Conservation (phyloP, 257 asterid genomes). For the Lycium ferocissimum region DNA sequence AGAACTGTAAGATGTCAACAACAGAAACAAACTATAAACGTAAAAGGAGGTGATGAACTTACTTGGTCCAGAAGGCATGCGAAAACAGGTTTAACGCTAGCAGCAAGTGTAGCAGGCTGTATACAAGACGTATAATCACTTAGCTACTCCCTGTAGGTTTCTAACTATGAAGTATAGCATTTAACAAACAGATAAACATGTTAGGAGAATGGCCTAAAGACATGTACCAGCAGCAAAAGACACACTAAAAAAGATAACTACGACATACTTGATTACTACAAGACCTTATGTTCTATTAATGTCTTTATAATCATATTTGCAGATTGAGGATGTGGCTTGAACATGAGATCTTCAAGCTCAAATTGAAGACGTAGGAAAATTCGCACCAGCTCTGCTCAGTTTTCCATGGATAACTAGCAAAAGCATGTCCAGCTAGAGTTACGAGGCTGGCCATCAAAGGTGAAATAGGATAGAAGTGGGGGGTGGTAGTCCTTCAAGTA, state of each 20-base stretch:
- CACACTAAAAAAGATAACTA: not conserved
- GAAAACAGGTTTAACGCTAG: slow-evolving; percentile 82
- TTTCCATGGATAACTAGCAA: not conserved
- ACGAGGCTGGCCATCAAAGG: not conserved
- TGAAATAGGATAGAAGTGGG: not conserved
- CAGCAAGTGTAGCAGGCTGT: slow-evolving; percentile 92
- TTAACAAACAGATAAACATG: not conserved
- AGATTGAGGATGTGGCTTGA: too few relatives aligned
- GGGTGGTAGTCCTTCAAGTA: too few relatives aligned
- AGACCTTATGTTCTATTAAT: too few relatives aligned
- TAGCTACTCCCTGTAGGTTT: slow-evolving; percentile 23
- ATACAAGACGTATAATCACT: slow-evolving; percentile 36
- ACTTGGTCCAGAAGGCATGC: slow-evolving; percentile 97
- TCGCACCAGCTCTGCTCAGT: not conserved
- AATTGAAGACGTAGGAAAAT: not conserved
- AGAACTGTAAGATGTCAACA: slow-evolving; percentile 15
- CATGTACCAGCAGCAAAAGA: not conserved
- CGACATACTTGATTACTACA: slow-evolving; percentile 9
- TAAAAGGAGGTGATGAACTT: slow-evolving; percentile 36
- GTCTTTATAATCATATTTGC: not conserved
- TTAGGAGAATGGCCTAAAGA: slow-evolving; percentile 1
- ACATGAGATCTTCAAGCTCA: not conserved
- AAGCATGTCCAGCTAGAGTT: not conserved
- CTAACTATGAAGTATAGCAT: not conserved
- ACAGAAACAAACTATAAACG: slow-evolving; percentile 31